Conservation (phyloP, 164 flowering plant species). For the Vitis riparia region DNA sequence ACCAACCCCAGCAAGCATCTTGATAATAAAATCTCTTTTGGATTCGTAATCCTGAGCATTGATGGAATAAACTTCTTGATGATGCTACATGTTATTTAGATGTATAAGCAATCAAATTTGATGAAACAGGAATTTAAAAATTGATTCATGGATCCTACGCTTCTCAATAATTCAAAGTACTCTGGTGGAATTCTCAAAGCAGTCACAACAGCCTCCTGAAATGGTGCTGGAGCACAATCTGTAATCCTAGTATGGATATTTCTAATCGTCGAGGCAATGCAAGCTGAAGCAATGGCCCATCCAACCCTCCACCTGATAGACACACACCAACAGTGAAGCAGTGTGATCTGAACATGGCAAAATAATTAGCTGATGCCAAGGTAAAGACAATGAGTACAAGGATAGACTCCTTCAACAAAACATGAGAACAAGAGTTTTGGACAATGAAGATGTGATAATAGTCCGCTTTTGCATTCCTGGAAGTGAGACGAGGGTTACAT, state of each 20-base stretch:
- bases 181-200: conserved; percentile 61
- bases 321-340: neutral
- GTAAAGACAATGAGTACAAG: neutral
- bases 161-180: conserved; percentile 52
- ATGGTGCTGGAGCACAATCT: conserved; percentile 91
- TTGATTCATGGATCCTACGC: conserved; percentile 28
- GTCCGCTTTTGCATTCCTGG: conserved; percentile 80
- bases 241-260: conserved; percentile 69
- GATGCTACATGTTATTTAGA: neutral
- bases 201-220: conserved; percentile 81
- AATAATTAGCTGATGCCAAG: neutral
- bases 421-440: conserved; percentile 54
- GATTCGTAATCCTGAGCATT: conserved; percentile 56
- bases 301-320: conserved; percentile 83
- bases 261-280: conserved; percentile 70
- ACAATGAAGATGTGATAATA: conserved; percentile 78
- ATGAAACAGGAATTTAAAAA: neutral
- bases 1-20: conserved; percentile 53
- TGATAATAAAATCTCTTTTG: conserved; percentile 55
- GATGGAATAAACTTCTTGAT: neutral
- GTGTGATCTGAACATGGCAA: neutral
- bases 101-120: neutral
- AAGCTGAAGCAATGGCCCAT: conserved; percentile 81
- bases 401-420: neutral
- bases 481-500: conserved; percentile 71